phyloP scores from a whole-genome alignment of 129 eudicot species.

The Smallanthus sonchifolius region DNA sequence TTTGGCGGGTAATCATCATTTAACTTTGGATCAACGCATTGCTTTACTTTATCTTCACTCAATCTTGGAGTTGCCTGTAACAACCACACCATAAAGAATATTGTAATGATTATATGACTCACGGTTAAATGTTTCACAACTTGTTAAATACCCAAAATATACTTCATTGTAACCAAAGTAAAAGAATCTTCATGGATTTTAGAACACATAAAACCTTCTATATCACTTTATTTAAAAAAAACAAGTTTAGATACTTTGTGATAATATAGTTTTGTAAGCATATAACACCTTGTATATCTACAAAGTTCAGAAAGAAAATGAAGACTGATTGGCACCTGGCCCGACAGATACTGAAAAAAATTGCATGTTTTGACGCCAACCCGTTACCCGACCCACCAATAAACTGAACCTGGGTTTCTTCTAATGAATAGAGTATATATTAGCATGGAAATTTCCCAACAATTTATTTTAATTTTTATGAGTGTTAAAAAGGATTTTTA shows the following conservation, averaged over 20 bases:
- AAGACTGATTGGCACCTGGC: not conserved
- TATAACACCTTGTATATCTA: not conserved
- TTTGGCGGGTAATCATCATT: conserved; percentile 67
- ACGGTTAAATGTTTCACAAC: not conserved
- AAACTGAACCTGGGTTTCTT: not conserved
- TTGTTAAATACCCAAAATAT: not conserved
- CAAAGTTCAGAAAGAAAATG: not conserved
- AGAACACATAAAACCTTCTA: not conserved
- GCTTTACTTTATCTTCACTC: conserved; percentile 87
- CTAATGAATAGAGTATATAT: not conserved
- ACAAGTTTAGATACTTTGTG: not conserved
- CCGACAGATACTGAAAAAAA: not conserved
- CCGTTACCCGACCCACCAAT: not conserved
- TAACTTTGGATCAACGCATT: conserved; percentile 87
- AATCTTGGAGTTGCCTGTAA: conserved; percentile 78
- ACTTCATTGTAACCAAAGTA: not conserved
- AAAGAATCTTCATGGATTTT: not conserved
- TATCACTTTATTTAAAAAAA: not conserved
- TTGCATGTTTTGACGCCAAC: not conserved
- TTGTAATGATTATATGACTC: not conserved
- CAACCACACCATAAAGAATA: conserved; percentile 7
- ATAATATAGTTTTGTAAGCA: not conserved
- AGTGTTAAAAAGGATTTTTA: not conserved
- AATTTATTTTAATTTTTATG: too few species aligned
- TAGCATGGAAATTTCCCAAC: not conserved